A percentile compares a stretch with the other conserved stretches of the same genome.
phyloP scores from a whole-genome alignment of 305 asterid genomes.

The Plantago coronopus region DNA sequence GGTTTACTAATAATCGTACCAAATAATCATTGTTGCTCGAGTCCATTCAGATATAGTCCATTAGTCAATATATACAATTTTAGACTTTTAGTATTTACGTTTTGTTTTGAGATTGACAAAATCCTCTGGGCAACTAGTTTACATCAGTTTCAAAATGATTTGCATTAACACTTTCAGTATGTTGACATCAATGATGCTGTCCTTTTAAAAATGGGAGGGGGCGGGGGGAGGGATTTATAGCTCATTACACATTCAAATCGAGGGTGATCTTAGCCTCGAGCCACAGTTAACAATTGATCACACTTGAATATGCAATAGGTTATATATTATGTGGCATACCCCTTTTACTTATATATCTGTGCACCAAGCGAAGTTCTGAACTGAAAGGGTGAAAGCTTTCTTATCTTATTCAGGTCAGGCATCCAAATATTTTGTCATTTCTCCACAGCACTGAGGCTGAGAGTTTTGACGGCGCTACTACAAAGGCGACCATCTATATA shows the following conservation, averaged over 20 bases:
- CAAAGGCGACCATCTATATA: slow-evolving; percentile 80
- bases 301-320: slow-evolving; percentile 12
- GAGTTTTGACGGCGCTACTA: slow-evolving; percentile 63
- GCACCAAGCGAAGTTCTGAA: slow-evolving; percentile 14
- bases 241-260: slow-evolving; percentile 8
- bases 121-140: too few species aligned
- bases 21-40: neutral
- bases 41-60: slow-evolving; percentile 9
- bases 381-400: slow-evolving; percentile 34
- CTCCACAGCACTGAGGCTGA: slow-evolving; percentile 95
- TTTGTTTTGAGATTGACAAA: too few species aligned
- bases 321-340: slow-evolving; percentile 8
- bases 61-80: neutral
- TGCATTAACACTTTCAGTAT: too few species aligned
- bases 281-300: slow-evolving; percentile 14
- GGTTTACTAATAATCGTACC: neutral
- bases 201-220: too few species aligned
- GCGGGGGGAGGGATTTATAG: slow-evolving; percentile 7
- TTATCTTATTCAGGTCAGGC: slow-evolving; percentile 76
- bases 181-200: neutral
- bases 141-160: too few species aligned
- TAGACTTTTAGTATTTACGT: too few species aligned
- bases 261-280: slow-evolving; percentile 8
- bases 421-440: slow-evolving; percentile 95
- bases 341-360: slow-evolving; percentile 13